Percentiles rank a stretch among this genome's conserved stretches.
phyloP scores from a whole-genome alignment of 1,284 basidiomycete species.

The Rhodotorula glutinis region DNA sequence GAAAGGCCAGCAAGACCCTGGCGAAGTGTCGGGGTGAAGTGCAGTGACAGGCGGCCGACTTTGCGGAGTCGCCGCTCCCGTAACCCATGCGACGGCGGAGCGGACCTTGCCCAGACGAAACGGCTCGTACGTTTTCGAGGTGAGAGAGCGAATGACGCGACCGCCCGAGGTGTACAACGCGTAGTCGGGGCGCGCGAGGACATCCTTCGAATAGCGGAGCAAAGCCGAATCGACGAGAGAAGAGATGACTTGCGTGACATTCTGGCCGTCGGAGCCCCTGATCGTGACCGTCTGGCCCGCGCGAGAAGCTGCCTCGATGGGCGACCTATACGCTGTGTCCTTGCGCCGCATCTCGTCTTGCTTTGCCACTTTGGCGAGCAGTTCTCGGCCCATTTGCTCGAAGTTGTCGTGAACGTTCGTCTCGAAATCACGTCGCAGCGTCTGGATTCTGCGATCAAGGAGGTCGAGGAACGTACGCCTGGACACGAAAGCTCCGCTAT shows the following conservation, averaged over 20 bases:
- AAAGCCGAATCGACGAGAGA: constrained; percentile 51
- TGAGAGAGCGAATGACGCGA: constrained; percentile 72
- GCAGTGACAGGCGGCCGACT: constrained; percentile 80
- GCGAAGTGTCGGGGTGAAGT: constrained; percentile 72
- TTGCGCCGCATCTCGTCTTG: constrained; percentile 39
- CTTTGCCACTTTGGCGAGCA: constrained; percentile 52
- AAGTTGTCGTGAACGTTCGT: constrained; percentile 45
- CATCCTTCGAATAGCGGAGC: constrained; percentile 67
- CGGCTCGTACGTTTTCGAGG: constrained; percentile 70
- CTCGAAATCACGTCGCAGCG: constrained; percentile 44
- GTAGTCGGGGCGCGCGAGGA: constrained; percentile 75
- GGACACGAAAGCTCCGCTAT: constrained; percentile 43
- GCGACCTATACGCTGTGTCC: constrained; percentile 8
- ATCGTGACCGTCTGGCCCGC: constrained; percentile 7
- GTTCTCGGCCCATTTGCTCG: constrained; percentile 41
- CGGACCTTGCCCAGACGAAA: constrained; percentile 48
- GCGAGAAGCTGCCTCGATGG: constrained; percentile 3
- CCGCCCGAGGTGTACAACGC: constrained; percentile 81
- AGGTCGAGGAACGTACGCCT: constrained; percentile 44
- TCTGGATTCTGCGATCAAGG: constrained; percentile 45
- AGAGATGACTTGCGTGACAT: constrained; percentile 33
- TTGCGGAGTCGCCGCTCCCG: constrained; percentile 50
- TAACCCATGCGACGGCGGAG: constrained; percentile 35
- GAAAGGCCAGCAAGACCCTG: constrained; percentile 93
- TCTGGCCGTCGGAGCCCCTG: constrained; percentile 28